Evolutionary conservation across 2,329 filamentous ascomycete genomes (phyloP).

Genomic region (Diaporthe australafricana): DNA sequence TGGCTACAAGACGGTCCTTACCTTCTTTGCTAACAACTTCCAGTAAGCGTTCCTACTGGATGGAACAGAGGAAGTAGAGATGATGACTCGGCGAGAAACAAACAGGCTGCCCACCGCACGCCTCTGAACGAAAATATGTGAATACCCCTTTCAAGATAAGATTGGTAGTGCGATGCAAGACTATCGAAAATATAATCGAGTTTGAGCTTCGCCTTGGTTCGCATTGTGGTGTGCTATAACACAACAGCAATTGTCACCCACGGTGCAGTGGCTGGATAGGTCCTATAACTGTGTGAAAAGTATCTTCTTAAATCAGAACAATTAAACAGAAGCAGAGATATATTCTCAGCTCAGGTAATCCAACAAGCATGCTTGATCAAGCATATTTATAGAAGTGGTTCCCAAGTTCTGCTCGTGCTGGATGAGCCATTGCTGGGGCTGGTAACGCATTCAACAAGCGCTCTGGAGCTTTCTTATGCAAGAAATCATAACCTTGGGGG

Average conservation of each 20-base stretch:
- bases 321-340: not conserved
- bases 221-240: not conserved
- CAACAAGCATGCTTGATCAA: not conserved
- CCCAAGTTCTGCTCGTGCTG: not conserved
- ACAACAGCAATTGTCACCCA: no score
- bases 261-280: not conserved
- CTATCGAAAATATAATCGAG: not conserved
- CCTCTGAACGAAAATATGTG: not conserved
- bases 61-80: not conserved
- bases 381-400: not conserved
- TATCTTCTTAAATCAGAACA: not conserved
- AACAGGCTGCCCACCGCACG: not conserved
- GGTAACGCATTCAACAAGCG: not conserved
- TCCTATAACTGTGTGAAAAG: not conserved
- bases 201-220: not conserved
- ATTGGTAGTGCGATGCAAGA: not conserved
- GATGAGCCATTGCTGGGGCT: not conserved
- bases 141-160: not conserved
- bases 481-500: not conserved
- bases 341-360: not conserved
- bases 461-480: not conserved
- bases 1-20: slow-evolving; percentile 69
- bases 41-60: slow-evolving; percentile 36
- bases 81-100: slow-evolving; percentile 1
- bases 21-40: slow-evolving; percentile 67